Conservation (phyloP, 23 red algal genomes). For the Agarophyton chilense region DNA sequence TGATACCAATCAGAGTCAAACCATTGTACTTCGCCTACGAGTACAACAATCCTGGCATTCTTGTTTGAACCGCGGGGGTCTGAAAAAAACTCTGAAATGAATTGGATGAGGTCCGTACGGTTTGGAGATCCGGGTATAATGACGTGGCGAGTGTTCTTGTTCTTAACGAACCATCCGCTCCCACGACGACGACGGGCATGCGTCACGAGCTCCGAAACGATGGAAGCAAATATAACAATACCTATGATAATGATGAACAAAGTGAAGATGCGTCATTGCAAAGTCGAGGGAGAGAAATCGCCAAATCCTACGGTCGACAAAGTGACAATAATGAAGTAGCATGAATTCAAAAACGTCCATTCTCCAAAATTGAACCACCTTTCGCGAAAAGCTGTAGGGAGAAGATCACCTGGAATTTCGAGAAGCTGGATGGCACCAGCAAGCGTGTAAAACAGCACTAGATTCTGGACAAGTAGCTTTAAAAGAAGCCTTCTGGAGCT, state of each 20-base stretch:
- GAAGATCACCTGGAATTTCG: constrained; percentile 66
- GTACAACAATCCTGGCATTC: constrained; percentile 66
- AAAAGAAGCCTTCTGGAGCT: constrained; percentile 60
- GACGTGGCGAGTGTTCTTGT: constrained; percentile 64
- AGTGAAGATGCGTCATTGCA: constrained; percentile 72
- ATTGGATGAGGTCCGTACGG: constrained; percentile 63
- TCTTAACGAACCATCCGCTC: constrained; percentile 72
- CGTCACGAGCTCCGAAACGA: constrained; percentile 52
- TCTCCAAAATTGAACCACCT: constrained; percentile 59
- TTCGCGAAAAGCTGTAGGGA: constrained; percentile 15
- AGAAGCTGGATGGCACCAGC: constrained; percentile 71
- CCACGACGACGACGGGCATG: constrained; percentile 60
- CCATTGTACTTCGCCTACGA: constrained; percentile 70
- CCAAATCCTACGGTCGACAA: constrained; percentile 83
- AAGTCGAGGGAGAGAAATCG: constrained; percentile 68
- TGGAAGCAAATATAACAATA: constrained; percentile 67
- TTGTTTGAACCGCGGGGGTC: constrained; percentile 59
- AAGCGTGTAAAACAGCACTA: constrained; percentile 70
- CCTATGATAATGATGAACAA: constrained; percentile 80
- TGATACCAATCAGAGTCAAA: constrained; percentile 76
- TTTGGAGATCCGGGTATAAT: constrained; percentile 72
- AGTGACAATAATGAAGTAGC: constrained; percentile 86
- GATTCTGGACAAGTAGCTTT: constrained; percentile 36
- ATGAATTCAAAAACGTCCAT: constrained; percentile 67
- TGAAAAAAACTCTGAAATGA: constrained; percentile 75